A percentile compares a stretch with the other conserved stretches of the same genome.
These are phyloP conservation scores for Colletotrichum zoysiae DNA, from an alignment of 2,329 filamentous ascomycete species.

Conservation along the genomic window DNA sequence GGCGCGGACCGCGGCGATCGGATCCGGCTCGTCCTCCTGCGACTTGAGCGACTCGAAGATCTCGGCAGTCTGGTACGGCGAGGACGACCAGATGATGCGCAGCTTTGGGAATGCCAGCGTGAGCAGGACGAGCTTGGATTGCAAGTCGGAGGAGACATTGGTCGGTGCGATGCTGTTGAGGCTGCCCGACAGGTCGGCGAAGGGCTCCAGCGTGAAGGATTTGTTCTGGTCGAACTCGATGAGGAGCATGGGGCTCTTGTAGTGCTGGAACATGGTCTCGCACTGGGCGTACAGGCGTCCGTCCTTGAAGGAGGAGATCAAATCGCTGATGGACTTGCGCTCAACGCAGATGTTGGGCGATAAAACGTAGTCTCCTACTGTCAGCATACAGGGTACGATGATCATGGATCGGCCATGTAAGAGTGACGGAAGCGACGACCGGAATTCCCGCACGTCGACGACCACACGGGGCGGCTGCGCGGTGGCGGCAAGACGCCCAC, in stretches of 20 bases:
- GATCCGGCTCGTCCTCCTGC: constrained; percentile 90
- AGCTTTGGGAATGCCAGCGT: constrained; percentile 92
- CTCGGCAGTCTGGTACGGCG: constrained; percentile 95
- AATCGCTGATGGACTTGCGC: constrained; percentile 90
- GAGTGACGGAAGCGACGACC: constrained; percentile 90
- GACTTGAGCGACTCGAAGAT: constrained; percentile 96
- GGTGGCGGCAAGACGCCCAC: constrained; percentile 85
- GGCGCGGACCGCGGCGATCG: constrained; percentile 84
- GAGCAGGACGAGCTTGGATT: constrained; percentile 91
- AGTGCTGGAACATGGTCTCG: constrained; percentile 94
- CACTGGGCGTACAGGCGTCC: constrained; percentile 92
- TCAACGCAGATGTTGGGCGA: constrained; percentile 93
- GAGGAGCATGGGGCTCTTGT: constrained; percentile 88
- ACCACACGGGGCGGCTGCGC: constrained; percentile 90
- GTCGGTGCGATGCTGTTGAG: constrained; percentile 72
- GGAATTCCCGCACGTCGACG: constrained; percentile 95
- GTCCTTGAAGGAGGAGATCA: constrained; percentile 92
- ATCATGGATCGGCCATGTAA: constrained; percentile 90
- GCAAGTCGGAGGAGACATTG: constrained; percentile 76
- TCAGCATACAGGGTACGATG: constrained; percentile 94
- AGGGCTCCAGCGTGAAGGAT: constrained; percentile 91
- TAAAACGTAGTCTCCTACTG: constrained; percentile 95
- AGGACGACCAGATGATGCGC: constrained; percentile 93
- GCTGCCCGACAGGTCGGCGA: constrained; percentile 75
- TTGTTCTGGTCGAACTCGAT: constrained; percentile 99